Conservation (phyloP, 2,329 filamentous ascomycete species). For the Colletotrichum tamarilloi region DNA sequence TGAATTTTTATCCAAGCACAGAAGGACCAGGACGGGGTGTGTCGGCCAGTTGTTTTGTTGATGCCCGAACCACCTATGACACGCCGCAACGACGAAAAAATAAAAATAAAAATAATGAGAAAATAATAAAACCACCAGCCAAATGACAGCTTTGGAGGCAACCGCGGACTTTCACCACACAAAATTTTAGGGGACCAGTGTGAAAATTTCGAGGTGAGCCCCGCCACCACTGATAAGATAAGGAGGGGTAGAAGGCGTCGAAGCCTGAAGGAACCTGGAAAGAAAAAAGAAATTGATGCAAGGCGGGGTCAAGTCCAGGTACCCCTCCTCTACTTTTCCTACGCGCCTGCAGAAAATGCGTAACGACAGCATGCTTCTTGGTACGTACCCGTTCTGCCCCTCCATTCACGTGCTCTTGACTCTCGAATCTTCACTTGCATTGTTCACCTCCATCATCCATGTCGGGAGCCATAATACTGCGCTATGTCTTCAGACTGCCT, state of each 20-base stretch:
- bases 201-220: slow-evolving; percentile 37
- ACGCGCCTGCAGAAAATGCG: slow-evolving; percentile 1
- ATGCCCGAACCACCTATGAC: slow-evolving; percentile 32
- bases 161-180: slow-evolving; percentile 2
- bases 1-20: slow-evolving; percentile 30
- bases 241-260: slow-evolving; percentile 6
- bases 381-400: slow-evolving; percentile 24
- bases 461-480: not conserved
- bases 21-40: slow-evolving; percentile 10
- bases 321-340: slow-evolving; percentile 5
- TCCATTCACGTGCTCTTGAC: slow-evolving; percentile 29
- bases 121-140: not conserved
- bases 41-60: slow-evolving; percentile 26
- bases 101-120: slow-evolving; percentile 1
- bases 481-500: not conserved
- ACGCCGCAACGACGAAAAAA: slow-evolving; percentile 6
- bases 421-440: not conserved
- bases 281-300: slow-evolving; percentile 25
- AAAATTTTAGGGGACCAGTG: slow-evolving; percentile 33
- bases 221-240: slow-evolving; percentile 36
- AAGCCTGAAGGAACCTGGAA: not conserved
- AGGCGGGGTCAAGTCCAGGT: slow-evolving; percentile 32
- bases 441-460: not conserved
- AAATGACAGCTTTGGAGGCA: slow-evolving; percentile 3
- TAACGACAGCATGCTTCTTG: not conserved